Percentiles rank a stretch among this genome's conserved stretches.
These are phyloP conservation scores for Ceratobasidium sp. DNA, from an alignment of 1,284 basidiomycete genomes.

Conservation along the genomic window DNA sequence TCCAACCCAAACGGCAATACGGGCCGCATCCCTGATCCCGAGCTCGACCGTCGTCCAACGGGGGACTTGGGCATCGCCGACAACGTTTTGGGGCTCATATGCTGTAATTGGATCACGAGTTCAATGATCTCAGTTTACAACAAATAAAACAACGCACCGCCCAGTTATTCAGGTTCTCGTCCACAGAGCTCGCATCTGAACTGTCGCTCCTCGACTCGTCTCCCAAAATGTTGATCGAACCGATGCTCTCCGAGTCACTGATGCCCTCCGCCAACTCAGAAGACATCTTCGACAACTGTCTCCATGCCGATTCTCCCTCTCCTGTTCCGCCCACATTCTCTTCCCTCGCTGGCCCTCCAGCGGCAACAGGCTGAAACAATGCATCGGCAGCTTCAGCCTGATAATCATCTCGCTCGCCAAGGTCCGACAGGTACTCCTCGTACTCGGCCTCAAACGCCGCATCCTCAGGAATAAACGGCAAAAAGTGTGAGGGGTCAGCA, in stretches of 20 bases:
- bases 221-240: conserved; percentile 83
- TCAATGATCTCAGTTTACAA: neutral
- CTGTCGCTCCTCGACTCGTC: conserved; percentile 75
- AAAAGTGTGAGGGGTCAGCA: conserved; percentile 80
- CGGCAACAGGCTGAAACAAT: conserved; percentile 5
- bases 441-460: conserved; percentile 83
- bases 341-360: conserved; percentile 46
- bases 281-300: conserved; percentile 71
- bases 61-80: conserved; percentile 88
- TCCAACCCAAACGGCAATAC: conserved; percentile 80
- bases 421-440: conserved; percentile 82
- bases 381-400: conserved; percentile 47
- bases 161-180: conserved; percentile 90
- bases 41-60: conserved; percentile 72
- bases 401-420: conserved; percentile 70
- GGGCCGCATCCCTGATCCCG: conserved; percentile 79
- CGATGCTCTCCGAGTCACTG: conserved; percentile 89
- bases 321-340: conserved; percentile 3
- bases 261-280: conserved; percentile 78
- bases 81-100: conserved; percentile 93
- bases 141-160: conserved; percentile 65
- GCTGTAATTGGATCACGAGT: conserved; percentile 59
- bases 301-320: conserved; percentile 70
- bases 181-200: conserved; percentile 60
- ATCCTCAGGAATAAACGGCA: conserved; percentile 83